Base-by-base conservation (phyloP, 305 asterid genomes). In the Fraxinus baroniana region DNA sequence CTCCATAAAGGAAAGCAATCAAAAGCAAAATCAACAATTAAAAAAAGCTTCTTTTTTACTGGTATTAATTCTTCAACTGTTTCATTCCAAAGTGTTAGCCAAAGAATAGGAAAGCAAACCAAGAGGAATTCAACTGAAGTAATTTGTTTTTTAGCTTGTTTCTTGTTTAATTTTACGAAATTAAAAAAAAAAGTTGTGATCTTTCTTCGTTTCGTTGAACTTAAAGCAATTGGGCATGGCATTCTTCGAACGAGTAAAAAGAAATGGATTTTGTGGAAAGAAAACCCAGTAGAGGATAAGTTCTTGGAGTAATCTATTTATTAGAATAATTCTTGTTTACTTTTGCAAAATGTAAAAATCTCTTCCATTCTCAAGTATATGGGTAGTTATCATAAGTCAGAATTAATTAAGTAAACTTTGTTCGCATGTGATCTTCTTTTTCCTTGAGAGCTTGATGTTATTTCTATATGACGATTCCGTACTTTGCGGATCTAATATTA, bases 401-500 rank as follows among this genome's bases (percentile, higher is more conserved):
- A 68, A 68, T 68, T 28, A 33, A 39, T 71, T 62, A 15, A 37
- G 62, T 8, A 77, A 79, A 77, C 85, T 78, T 73, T 46, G 74
- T 78, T 82, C 77, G 13, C 12, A 78, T 77, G 49, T 70, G 78
- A 81, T 76, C 80, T 3, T 22, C 81, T 3, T 24, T 71, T 33
- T 74, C 83, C 15, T 62, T 84, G 60, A 22, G 9, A 68, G 74
- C 15, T 22, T 62, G 32, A 20, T 60, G 41, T 57, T 36, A 12
- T 22, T 12, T 32, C 73, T 76, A 15, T 1, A 22, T 82, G 74
- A 52, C 84, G 60, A 82, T 82, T 39, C 35, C 20, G 41, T 39
- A 39, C 77, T 36, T 79, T 85, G 74, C 55, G 17, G 57, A 81
- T 57, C 71, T 60, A 75, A 78, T 57, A 9, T 79, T 82, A 36